phyloP scores from a whole-genome alignment of 2,329 filamentous ascomycete genomes.

The Ophiognomonia clavigignenti-juglandacearum region DNA sequence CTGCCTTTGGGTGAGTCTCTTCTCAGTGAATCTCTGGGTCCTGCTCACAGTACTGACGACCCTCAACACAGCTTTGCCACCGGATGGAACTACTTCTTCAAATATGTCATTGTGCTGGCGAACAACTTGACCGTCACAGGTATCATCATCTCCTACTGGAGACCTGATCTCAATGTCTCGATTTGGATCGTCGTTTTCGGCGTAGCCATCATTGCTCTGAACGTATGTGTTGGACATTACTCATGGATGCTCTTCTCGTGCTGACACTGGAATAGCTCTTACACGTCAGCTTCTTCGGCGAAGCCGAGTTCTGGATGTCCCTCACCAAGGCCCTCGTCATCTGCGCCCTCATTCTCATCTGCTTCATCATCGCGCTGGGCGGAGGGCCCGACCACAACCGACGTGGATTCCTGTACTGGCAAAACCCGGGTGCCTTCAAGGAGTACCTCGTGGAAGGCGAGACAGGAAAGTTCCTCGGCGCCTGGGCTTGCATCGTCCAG shows the following conservation, averaged over 20 bases:
- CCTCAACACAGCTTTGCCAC: constrained; percentile 30
- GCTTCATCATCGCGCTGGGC: constrained; percentile 34
- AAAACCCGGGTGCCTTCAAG: constrained; percentile 37
- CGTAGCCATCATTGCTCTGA: constrained; percentile 28
- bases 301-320: constrained; percentile 44
- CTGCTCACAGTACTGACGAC: not conserved
- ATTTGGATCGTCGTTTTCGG: constrained; percentile 33
- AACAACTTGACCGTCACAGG: constrained; percentile 35
- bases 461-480: constrained; percentile 31
- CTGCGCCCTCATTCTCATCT: constrained; percentile 31
- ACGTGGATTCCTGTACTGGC: constrained; percentile 40
- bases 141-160: constrained; percentile 33
- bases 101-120: constrained; percentile 33
- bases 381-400: constrained; percentile 32
- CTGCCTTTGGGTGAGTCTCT: constrained; percentile 22
- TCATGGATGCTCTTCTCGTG: not conserved
- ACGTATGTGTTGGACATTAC: constrained; percentile 19
- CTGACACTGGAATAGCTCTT: constrained; percentile 21
- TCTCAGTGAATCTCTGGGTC: not conserved
- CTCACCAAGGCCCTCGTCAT: constrained; percentile 33
- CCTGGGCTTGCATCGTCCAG: constrained; percentile 33
- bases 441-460: constrained; percentile 25
- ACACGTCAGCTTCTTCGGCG: constrained; percentile 37
- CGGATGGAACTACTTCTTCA: constrained; percentile 44
- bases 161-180: constrained; percentile 31